phyloP scores from a whole-genome alignment of 768 basidiomycete species.

The Suillus subalutaceus region DNA sequence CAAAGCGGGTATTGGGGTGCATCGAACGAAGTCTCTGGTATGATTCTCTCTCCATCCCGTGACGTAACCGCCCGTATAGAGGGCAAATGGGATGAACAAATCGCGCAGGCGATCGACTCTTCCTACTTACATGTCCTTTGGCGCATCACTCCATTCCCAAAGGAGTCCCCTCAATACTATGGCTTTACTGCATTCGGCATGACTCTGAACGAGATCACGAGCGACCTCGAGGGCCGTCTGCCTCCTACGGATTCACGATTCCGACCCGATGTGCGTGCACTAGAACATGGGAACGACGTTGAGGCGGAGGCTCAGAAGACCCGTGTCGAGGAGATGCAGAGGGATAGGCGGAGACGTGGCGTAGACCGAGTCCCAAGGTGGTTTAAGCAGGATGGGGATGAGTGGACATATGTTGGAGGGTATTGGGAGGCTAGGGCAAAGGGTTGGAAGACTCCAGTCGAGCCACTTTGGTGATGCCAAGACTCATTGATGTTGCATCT shows the following conservation, averaged over 20 bases:
- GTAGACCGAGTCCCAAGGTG: constrained; percentile 67
- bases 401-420: constrained; percentile 77
- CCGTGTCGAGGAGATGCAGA: constrained; percentile 74
- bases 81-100: constrained; percentile 88
- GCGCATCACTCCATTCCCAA: constrained; percentile 74
- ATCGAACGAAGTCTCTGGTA: constrained; percentile 72
- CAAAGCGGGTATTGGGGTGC: constrained; percentile 83
- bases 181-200: constrained; percentile 83
- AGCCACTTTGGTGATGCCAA: constrained; percentile 62
- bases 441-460: constrained; percentile 59
- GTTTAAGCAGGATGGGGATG: constrained; percentile 71
- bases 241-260: constrained; percentile 83
- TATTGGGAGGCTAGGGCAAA: constrained; percentile 80
- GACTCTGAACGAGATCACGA: constrained; percentile 79
- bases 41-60: constrained; percentile 56
- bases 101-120: constrained; percentile 68
- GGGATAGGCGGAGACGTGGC: constrained; percentile 66
- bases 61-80: constrained; percentile 66
- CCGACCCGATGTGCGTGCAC: constrained; percentile 79
- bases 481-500: neutral
- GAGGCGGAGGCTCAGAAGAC: constrained; percentile 73
- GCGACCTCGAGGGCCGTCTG: constrained; percentile 61
- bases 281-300: constrained; percentile 77
- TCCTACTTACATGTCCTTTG: constrained; percentile 77
- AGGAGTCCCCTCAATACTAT: constrained; percentile 71